Evolutionary conservation across 495 filamentous ascomycete species (phyloP), one percentile per base, ranked within the genome.

Genomic region (Chaetomium tenue): DNA sequence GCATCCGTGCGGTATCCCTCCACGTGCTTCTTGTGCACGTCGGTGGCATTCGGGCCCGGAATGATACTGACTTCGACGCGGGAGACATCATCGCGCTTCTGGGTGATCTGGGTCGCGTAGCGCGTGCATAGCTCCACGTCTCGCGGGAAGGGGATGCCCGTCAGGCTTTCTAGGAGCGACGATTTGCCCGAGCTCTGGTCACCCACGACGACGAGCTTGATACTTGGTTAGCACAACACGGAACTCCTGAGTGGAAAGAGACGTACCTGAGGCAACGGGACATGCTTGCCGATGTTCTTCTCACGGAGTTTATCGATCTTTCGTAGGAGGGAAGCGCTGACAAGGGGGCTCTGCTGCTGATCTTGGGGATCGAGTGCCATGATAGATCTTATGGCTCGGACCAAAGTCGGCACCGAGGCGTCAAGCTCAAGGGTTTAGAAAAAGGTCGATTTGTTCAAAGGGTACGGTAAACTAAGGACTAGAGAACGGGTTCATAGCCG

Each of bases 61-160:
- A 78, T 80, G 39, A 83, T 82, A 13, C 66, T 70, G 47, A 81
- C 72, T n/a, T 74, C 63, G 37, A 77, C 65, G 7, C 65, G 64
- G 5, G 53, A 25, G 11, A 55, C 15, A 3, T 67, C 60, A 40
- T 71, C 73, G 12, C 74, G 72, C 16, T 67, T 64, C 48, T 79
- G 82, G 3, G 78, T 79, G 61, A 86, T 85, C 53, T 86, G 79
- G 4, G 83, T 86, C n/a, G 79, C 81, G 58, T 82, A 82, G 0
- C 83, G 71, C 1, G 85, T 87, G 69, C 81, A 82, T 3, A 83
- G 74, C n/a, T 74, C 74, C 25, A 69, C 70, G 7, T 71, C 77
- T 16, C 73, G 67, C 2, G 81, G 78, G 63, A 84, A 83, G 1
- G 81, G 76, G 47, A 84, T 70, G 0, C 75, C 77, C 2, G 80